Evolutionary conservation across 805 yeast genomes (phyloP), one percentile per base, ranked within the genome.

Genomic region (Metschnikowia bowlesiae): DNA sequence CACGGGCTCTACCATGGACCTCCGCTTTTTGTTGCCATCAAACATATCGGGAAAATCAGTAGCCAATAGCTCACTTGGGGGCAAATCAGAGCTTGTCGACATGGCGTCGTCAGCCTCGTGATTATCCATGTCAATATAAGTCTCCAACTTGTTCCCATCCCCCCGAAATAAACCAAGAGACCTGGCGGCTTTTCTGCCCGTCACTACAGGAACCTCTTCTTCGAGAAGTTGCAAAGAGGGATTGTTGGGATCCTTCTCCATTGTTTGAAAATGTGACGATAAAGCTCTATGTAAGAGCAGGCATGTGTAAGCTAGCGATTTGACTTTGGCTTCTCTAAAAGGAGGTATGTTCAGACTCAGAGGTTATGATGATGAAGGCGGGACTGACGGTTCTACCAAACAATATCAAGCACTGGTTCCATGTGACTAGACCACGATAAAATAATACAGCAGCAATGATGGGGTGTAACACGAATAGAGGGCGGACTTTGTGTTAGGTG

Each of bases 111-210:
- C 49, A 34, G 47, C 39, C 22, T 46, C 41, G 34, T 43, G 37
- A 3, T 10, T 26, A 14, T 47, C 46, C 8, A 38, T 53, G 32
- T 51, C 56, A n/a, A 51, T 45, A 32, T 52, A 33, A 18, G 56
- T 39, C 22, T 56, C 59, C 13, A 51, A 33, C 11, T 36, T 35
- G 16, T 36, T 42, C 13, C 54, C 57, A 38, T 57, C 65, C 10
- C 67, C 68, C 49, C 80, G 69, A 59, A 83, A 83, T 11, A 83
- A 63, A 40, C 85, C 66, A 26, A 82, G 63, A 1, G 84, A 78
- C 46, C 78, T 70, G 10, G 85, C 84, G 0, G 84, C 84, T 58
- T 80, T 80, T 51, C 84, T 67, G 5, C 83, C 83, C 1, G 81
- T 71, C 34, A 75, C 68, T 6, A 56, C 52, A 6, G 54, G 54